These are phyloP conservation scores for Salix caprea DNA, from an alignment of 345 rosid species.

Conservation along the genomic window DNA sequence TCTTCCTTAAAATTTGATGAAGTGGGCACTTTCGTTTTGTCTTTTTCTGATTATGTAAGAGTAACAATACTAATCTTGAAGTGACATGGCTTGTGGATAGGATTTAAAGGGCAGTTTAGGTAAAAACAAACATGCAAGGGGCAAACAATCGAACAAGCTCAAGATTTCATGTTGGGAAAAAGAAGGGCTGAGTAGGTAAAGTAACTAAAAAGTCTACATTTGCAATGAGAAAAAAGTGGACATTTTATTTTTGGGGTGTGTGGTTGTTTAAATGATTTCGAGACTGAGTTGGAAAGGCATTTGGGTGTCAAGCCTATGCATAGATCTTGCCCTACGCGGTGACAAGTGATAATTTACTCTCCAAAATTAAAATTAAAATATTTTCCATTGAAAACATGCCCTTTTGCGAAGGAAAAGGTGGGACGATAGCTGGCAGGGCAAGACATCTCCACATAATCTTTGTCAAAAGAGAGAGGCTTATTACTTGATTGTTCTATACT, in stretches of 20 bases:
- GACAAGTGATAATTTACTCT: not conserved
- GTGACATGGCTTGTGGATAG: constrained; percentile 11
- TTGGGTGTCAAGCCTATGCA: not conserved
- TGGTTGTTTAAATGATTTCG: not conserved
- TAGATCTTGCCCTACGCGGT: constrained; percentile 2
- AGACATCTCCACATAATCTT: not conserved
- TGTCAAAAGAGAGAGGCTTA: not conserved
- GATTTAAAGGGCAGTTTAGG: constrained; percentile 5
- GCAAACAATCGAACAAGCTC: constrained; percentile 4
- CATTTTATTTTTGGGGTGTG: not conserved
- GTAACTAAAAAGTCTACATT: constrained; percentile 8
- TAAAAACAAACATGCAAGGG: not conserved
- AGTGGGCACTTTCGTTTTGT: not conserved
- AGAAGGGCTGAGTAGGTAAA: constrained; percentile 10
- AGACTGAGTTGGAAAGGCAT: constrained; percentile 7
- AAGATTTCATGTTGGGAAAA: constrained; percentile 26
- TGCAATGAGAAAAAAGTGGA: constrained; percentile 5
- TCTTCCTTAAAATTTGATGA: not conserved
- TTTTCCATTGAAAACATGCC: constrained; percentile 3
- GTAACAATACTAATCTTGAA: not conserved
- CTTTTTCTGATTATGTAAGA: not conserved
- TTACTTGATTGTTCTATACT: no score
- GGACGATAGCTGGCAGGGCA: not conserved
- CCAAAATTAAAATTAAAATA: not conserved
- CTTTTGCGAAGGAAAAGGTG: not conserved